A percentile compares a stretch with the other conserved stretches of the same genome.
Conservation (phyloP, 1,284 basidiomycete species). For the Naganishia cerealis region DNA sequence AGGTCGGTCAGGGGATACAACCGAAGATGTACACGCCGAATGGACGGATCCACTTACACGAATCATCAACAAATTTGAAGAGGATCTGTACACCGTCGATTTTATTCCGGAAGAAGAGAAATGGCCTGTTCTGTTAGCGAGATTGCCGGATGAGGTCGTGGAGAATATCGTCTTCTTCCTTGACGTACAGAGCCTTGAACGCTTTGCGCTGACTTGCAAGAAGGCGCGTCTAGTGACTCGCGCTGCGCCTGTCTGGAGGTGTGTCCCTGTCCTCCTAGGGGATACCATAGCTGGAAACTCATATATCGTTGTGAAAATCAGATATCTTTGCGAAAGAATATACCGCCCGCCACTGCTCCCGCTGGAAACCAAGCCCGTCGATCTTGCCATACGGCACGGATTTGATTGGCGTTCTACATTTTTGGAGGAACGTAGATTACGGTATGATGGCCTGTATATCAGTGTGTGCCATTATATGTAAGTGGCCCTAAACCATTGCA, state of each 20-base stretch:
- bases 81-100: constrained; percentile 46
- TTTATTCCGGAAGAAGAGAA: constrained; percentile 71
- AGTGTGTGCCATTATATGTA: constrained; percentile 73
- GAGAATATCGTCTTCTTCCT: constrained; percentile 62
- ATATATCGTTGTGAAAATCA: constrained; percentile 52
- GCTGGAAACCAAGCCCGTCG: constrained; percentile 54
- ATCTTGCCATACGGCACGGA: constrained; percentile 60
- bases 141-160: constrained; percentile 73
- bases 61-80: constrained; percentile 21
- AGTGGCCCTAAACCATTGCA: constrained; percentile 33
- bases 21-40: constrained; percentile 6
- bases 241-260: constrained; percentile 74
- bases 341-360: constrained; percentile 65
- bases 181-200: constrained; percentile 69
- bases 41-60: constrained; percentile 26
- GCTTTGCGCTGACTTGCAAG: constrained; percentile 69
- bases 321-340: constrained; percentile 58
- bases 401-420: constrained; percentile 71
- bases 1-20: not conserved
- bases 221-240: constrained; percentile 71
- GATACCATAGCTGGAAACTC: no score
- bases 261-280: not conserved
- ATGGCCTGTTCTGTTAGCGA: constrained; percentile 60
- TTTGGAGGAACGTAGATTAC: constrained; percentile 76
- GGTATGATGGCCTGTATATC: constrained; percentile 84